phyloP scores from a whole-genome alignment of 192 early-diverging fungal genomes.

The Linnemannia schmuckeri region DNA sequence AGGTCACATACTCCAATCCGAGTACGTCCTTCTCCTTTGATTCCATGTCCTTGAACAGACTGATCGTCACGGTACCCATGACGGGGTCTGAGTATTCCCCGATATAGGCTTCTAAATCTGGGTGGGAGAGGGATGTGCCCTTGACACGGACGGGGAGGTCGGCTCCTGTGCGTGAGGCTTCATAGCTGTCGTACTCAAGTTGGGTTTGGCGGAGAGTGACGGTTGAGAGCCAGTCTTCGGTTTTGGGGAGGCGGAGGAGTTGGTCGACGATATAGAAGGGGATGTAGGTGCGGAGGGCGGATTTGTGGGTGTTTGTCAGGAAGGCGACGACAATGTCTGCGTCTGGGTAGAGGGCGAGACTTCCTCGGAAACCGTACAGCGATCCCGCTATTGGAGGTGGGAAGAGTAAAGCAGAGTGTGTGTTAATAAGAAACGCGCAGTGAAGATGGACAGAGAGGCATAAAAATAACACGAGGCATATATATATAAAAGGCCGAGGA shows the following conservation, averaged over 20 bases:
- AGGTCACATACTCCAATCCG: background rate
- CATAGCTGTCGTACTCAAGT: background rate
- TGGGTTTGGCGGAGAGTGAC: background rate
- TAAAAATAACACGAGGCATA: background rate
- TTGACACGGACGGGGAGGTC: background rate
- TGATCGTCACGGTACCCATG: background rate
- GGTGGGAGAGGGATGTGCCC: background rate
- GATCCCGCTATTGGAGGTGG: background rate
- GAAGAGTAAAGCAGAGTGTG: background rate
- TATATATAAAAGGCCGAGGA: background rate
- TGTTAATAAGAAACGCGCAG: background rate
- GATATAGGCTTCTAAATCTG: background rate
- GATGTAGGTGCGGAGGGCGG: background rate
- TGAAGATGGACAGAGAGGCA: background rate
- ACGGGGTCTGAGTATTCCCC: background rate
- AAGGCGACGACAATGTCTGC: slow-evolving; percentile 8
- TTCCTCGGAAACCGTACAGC: background rate
- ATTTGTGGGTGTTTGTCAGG: slow-evolving; percentile 3
- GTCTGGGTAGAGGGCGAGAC: background rate
- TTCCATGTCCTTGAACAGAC: background rate
- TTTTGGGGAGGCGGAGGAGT: background rate
- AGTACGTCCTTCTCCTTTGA: background rate
- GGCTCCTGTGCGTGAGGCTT: background rate
- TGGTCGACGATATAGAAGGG: slow-evolving; percentile 4
- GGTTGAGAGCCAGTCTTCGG: background rate